Conservation (phyloP, 2,329 filamentous ascomycete genomes). For the Phoma sp. region DNA sequence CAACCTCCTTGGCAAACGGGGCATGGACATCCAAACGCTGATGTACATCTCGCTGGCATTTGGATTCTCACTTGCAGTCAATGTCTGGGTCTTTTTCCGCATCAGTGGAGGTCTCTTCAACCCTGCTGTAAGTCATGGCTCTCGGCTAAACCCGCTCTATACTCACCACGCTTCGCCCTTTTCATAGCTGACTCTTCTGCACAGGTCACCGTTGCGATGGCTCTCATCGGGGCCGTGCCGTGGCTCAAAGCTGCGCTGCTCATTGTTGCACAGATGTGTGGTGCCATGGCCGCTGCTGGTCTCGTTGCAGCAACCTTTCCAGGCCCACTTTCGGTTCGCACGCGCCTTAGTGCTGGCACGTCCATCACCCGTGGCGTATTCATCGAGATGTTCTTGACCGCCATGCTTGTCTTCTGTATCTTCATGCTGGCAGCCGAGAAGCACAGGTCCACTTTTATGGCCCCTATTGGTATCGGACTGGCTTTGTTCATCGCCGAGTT, state of each 20-base stretch:
- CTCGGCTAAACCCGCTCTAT: slow-evolving; percentile 2
- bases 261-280: slow-evolving; percentile 55
- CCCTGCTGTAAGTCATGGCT: slow-evolving; percentile 48
- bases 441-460: slow-evolving; percentile 49
- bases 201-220: slow-evolving; percentile 57
- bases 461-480: slow-evolving; percentile 53
- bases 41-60: slow-evolving; percentile 48
- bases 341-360: slow-evolving; percentile 51
- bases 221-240: slow-evolving; percentile 55
- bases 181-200: slow-evolving; percentile 10
- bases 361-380: slow-evolving; percentile 55
- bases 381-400: slow-evolving; percentile 60
- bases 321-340: slow-evolving; percentile 54
- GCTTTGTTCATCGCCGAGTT: slow-evolving; percentile 56
- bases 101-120: slow-evolving; percentile 50
- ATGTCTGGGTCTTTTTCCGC: slow-evolving; percentile 51
- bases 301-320: slow-evolving; percentile 55
- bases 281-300: slow-evolving; percentile 53
- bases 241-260: slow-evolving; percentile 54
- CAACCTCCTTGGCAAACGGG: slow-evolving; percentile 31
- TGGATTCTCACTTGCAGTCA: slow-evolving; percentile 48
- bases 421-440: slow-evolving; percentile 54
- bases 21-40: slow-evolving; percentile 34
- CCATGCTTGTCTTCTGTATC: slow-evolving; percentile 58
- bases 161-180: background rate